Base-by-base conservation (phyloP, 495 filamentous ascomycete species). In the Neurospora sp. region DNA sequence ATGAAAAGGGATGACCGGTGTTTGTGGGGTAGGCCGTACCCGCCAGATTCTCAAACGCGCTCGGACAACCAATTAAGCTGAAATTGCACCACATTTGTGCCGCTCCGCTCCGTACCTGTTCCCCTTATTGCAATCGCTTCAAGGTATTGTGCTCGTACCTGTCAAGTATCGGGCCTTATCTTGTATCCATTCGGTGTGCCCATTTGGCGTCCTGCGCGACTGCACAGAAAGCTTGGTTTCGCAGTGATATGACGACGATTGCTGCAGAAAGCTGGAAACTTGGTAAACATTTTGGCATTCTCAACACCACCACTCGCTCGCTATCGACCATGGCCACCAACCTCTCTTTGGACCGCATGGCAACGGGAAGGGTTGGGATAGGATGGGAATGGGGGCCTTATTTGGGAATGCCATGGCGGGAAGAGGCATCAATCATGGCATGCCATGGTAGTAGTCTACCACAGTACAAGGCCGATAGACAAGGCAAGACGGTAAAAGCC, bases 71-170 rank as follows among this genome's bases (percentile, higher is more conserved):
- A 44, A 72, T 39, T 70, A 72, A 72, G 38, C 44, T 46, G 73
- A 76, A 59, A 76, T 78, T 76, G 53, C 66, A 73, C 70, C 73
- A 72, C 75, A 70, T 76, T 71, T 75, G 73, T 68, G 18, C 73
- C 27, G 27, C 27, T 27, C 27, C 27, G 27, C 27, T 16, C 48
- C 35, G 74, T 73, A 72, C 71, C 38, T 74, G 40, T 69, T 31
- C 73, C 68, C 76, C 72, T 74, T 73, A 78, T 61, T 71, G 31
- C 40, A 40, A 66, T 31, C 38, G 73, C 31, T 22, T 70, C 69
- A 59, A 78, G 18, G 76, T 75, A 71, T 72, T 69, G 40, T n/a
- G 37, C 12, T 59, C 40, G 76, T 74, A 72, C 53, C 12, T 14
- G 20, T 31, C 22, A 72, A 35, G 73, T 72, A 71, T 38, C 20